Base-by-base conservation (phyloP, 805 yeast species). In the Teunomyces stri region DNA sequence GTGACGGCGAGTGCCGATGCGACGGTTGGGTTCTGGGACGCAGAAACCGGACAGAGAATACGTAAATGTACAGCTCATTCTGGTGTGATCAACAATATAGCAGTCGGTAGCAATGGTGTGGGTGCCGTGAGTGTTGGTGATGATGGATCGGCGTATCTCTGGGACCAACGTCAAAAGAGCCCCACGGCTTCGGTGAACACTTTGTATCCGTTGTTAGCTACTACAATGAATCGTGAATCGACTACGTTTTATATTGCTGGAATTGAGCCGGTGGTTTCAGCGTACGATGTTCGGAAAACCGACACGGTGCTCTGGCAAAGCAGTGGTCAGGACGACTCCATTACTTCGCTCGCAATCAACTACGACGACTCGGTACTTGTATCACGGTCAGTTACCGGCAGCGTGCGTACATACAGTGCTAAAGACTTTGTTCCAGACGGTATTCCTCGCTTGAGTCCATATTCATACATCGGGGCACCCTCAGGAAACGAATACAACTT, bases 101-200 rank as follows among this genome's bases (percentile, higher is more conserved):
- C 62, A 18, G 58, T 61, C 9, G 48, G 58, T 48, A 57, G 58
- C 48, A 57, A 53, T 46, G 61, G 69, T 38, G 46, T 65, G 6
- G 49, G 44, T 1, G 74, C 78, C 2, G 45, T 60, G 9, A 77
- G 87, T 31, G 88, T 80, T 3, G 74, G 84, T 7, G 96, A 88
- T 54, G 89, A 84, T 55, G 89, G 90, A 0, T 49, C 65, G 2
- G 69, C 79, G 1, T 68, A 69, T 6, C 44, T 84, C 1, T 88
- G 92, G 92, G 96, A 88, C 53, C 63, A 70, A 20, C 65, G 89
- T 47, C 70, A 75, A n/a, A 84, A 79, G 53, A 54, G 56, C 2
- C 68, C 76, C 1, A 66, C 75, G 0, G 52, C 60, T 2, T 56
- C 54, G 6, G 64, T 81, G 45, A 60, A 66, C 18, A 74, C 84